A percentile compares a stretch with the other conserved stretches of the same genome.
Conservation (phyloP, 257 asterid species). For the Cruciata laevipes region DNA sequence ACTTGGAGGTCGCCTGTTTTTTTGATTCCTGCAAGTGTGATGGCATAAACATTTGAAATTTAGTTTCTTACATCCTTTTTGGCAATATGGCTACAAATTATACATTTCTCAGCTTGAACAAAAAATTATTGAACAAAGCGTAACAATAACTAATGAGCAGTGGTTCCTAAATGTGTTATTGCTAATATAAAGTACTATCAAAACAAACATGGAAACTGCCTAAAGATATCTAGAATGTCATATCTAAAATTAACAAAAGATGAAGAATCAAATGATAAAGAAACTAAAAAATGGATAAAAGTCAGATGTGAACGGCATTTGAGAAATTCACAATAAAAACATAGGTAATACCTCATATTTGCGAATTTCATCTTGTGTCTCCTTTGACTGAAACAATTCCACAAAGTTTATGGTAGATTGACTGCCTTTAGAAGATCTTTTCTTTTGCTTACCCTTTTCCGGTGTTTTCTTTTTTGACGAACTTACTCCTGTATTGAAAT, state of each 20-base stretch:
- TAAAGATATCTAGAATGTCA: neutral
- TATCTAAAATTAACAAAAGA: neutral
- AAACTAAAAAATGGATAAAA: neutral
- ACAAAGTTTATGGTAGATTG: slow-evolving; percentile 50
- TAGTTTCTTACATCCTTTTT: neutral
- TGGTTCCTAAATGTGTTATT: neutral
- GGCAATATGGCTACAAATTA: neutral
- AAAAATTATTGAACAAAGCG: neutral
- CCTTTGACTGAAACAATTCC: slow-evolving; percentile 54
- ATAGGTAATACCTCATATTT: slow-evolving; percentile 48
- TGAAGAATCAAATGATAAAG: neutral
- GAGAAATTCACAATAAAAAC: slow-evolving; percentile 4
- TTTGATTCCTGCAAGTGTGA: slow-evolving; percentile 47
- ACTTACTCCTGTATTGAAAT: slow-evolving; percentile 43
- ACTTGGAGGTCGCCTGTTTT: slow-evolving; percentile 48
- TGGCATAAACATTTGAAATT: neutral
- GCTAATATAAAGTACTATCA: neutral
- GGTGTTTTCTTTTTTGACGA: slow-evolving; percentile 53
- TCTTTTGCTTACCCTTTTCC: slow-evolving; percentile 33
- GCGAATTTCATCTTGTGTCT: slow-evolving; percentile 60
- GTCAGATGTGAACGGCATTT: neutral
- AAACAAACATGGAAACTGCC: neutral
- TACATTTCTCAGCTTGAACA: too few relatives aligned
- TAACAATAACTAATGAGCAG: neutral
- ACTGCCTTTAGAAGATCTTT: slow-evolving; percentile 41